Evolutionary conservation across 2,329 filamentous ascomycete species (phyloP).

Genomic region (Aspergillus sojae): DNA sequence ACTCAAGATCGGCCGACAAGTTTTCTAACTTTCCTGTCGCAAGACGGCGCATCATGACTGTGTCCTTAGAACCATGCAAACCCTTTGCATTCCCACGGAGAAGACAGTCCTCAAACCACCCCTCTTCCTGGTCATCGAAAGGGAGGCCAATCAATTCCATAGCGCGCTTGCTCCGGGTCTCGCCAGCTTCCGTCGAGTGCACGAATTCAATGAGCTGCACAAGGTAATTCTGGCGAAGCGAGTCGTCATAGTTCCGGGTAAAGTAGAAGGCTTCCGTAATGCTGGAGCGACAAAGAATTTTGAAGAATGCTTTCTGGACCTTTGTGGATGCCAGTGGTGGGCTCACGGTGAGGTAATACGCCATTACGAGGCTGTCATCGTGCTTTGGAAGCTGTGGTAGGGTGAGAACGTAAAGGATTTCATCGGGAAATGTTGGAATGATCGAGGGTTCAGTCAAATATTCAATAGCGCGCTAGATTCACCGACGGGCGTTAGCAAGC

Average conservation of each 20-base stretch:
- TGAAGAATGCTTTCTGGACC: constrained; percentile 69
- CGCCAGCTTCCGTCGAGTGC: constrained; percentile 46
- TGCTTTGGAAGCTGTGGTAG: constrained; percentile 57
- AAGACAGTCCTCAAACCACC: constrained; percentile 73
- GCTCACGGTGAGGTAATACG: constrained; percentile 76
- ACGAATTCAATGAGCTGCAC: constrained; percentile 65
- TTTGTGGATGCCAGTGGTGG: constrained; percentile 68
- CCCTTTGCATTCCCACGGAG: constrained; percentile 65
- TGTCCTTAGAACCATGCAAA: constrained; percentile 69
- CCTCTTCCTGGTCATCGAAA: constrained; percentile 70
- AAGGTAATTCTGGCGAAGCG: constrained; percentile 66
- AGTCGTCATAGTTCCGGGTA: constrained; percentile 65
- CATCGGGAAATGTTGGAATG: constrained; percentile 78
- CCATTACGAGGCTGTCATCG: constrained; percentile 68
- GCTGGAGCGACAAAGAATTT: constrained; percentile 67
- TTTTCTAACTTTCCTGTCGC: constrained; percentile 59
- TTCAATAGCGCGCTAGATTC: constrained; percentile 65
- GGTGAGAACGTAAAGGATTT: constrained; percentile 73
- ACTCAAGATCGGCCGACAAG: constrained; percentile 36
- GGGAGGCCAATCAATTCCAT: constrained; percentile 74
- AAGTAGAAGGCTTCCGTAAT: constrained; percentile 76
- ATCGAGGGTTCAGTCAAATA: constrained; percentile 79
- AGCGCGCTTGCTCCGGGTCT: constrained; percentile 56
- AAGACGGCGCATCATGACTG: constrained; percentile 72
- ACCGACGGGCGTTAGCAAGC: constrained; percentile 13